Percentiles rank a stretch among this genome's conserved stretches.
Conservation (phyloP, 441 rosid genomes). For the Syzygium syzygioides region DNA sequence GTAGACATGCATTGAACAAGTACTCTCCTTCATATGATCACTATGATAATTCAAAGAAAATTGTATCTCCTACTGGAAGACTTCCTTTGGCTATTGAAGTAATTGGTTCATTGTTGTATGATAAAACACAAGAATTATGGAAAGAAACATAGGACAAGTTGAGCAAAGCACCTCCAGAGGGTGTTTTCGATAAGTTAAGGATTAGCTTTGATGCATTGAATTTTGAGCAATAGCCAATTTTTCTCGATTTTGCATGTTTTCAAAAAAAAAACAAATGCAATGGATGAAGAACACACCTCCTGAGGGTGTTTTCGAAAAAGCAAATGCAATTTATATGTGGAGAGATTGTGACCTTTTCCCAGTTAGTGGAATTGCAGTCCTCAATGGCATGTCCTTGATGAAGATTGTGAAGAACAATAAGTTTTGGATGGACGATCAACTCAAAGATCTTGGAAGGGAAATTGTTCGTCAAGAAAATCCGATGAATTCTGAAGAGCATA, state of each 20-base stretch:
- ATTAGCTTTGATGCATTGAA: not conserved
- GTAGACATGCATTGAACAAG: accelerated
- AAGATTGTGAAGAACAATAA: not conserved
- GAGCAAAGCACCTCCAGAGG: accelerated
- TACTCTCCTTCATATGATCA: accelerated
- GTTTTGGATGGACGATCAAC: not conserved
- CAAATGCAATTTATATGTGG: not conserved
- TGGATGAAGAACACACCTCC: no score
- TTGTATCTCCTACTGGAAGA: accelerated
- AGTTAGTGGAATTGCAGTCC: not conserved
- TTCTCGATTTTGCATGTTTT: not conserved
- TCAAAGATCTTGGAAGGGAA: not conserved
- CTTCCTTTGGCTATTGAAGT: not conserved
- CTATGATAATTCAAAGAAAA: accelerated
- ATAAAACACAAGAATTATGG: accelerated
- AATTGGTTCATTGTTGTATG: accelerated
- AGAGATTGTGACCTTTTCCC: not conserved
- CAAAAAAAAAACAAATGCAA: no score
- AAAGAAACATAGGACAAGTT: not conserved
- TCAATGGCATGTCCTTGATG: not conserved
- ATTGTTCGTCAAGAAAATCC: not conserved
- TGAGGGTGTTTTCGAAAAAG: no score
- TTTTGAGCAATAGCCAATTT: accelerated
- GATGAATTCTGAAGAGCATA: accelerated
- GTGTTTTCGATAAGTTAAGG: accelerated